phyloP scores from a whole-genome alignment of 176 grass and related monocot species.

The Rhynchospora breviuscula region DNA sequence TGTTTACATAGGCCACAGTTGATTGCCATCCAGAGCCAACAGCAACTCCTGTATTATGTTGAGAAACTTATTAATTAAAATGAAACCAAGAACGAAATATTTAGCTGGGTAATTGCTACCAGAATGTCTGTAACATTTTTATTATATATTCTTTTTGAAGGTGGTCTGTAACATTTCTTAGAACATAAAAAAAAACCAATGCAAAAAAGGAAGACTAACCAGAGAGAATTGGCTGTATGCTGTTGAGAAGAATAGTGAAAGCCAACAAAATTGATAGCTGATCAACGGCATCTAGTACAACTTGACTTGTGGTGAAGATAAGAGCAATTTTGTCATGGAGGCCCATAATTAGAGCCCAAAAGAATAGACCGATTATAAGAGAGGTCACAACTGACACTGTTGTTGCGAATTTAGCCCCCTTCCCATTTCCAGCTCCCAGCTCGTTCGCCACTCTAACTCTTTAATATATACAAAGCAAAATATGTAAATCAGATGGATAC shows the following conservation, averaged over 20 bases:
- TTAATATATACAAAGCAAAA: neutral
- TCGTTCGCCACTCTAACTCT: conserved; percentile 91
- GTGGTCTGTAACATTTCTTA: neutral
- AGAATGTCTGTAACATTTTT: neutral
- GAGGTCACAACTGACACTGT: conserved; percentile 60
- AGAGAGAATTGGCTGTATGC: conserved; percentile 82
- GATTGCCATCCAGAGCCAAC: conserved; percentile 90
- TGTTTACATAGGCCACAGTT: conserved; percentile 83
- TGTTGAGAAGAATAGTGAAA: conserved; percentile 87
- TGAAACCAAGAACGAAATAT: neutral
- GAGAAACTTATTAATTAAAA: neutral
- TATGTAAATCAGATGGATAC: neutral
- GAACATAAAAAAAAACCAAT: neutral
- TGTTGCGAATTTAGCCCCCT: conserved; percentile 65
- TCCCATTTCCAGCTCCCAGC: conserved; percentile 81
- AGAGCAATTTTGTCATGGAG: conserved; percentile 73
- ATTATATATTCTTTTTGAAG: no score
- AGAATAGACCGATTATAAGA: conserved; percentile 76
- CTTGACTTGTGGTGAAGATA: conserved; percentile 70
- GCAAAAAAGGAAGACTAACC: conserved; percentile 9
- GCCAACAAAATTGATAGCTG: conserved; percentile 56
- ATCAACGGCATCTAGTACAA: conserved; percentile 67
- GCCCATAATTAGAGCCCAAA: conserved; percentile 62
- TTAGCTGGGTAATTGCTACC: neutral
- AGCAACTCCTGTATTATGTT: conserved; percentile 52